phyloP scores from a whole-genome alignment of 306 rosid species.

The Vigna nakashimae region DNA sequence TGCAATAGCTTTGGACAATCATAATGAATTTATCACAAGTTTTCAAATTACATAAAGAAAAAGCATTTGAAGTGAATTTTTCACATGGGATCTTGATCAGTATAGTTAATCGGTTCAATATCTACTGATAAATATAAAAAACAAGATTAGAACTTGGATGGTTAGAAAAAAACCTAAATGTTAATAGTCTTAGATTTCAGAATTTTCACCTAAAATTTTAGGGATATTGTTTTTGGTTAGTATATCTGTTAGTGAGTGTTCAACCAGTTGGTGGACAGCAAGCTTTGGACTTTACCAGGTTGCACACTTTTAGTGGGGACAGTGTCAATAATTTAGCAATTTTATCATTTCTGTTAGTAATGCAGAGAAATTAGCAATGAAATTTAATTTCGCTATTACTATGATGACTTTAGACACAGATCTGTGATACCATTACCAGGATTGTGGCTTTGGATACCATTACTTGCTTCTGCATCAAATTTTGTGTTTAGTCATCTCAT shows the following conservation, averaged over 20 bases:
- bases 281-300: not conserved
- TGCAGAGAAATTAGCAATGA: slow-evolving; percentile 8
- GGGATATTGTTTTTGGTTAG: not conserved
- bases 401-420: not conserved
- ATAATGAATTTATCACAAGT: not conserved
- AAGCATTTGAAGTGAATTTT: not conserved
- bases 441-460: not conserved
- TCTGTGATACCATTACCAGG: not conserved
- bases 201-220: not conserved
- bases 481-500: not conserved
- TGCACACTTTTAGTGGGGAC: not conserved
- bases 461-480: not conserved
- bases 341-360: slow-evolving; percentile 1
- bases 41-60: not conserved
- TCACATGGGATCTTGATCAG: slow-evolving; percentile 13
- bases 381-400: not conserved
- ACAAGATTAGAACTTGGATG: not conserved
- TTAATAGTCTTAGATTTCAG: not conserved
- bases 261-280: not conserved
- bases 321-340: slow-evolving; percentile 15
- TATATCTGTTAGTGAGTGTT: not conserved
- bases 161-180: not conserved
- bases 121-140: not conserved
- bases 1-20: slow-evolving; percentile 26
- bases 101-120: slow-evolving; percentile 20